Conservation (phyloP, 169 alveolate genomes). For the Cryptosporidium sp. region DNA sequence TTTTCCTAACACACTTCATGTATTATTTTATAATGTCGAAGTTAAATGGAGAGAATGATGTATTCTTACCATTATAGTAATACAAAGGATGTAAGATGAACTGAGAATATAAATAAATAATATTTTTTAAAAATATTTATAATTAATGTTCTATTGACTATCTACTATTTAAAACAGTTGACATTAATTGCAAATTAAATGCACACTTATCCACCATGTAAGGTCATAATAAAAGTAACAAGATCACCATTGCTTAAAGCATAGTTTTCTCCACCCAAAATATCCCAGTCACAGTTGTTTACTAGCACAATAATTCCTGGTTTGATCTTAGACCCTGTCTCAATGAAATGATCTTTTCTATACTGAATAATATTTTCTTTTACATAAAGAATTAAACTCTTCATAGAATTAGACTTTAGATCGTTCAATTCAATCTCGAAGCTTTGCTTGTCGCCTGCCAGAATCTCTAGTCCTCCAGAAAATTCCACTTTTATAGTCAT, state of each 20-base stretch:
- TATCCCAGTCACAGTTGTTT: slow-evolving; percentile 95
- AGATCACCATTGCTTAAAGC: slow-evolving; percentile 84
- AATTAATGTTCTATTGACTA: background rate
- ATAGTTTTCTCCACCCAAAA: slow-evolving; percentile 88
- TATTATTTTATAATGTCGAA: slow-evolving; percentile 77
- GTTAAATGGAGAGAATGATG: slow-evolving; percentile 69
- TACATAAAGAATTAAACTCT: slow-evolving; percentile 27
- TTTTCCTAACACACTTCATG: slow-evolving; percentile 76
- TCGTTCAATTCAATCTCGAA: slow-evolving; percentile 1
- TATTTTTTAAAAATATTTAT: background rate
- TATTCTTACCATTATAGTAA: slow-evolving; percentile 76
- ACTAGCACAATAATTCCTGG: slow-evolving; percentile 95
- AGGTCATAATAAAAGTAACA: slow-evolving; percentile 93
- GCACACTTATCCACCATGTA: slow-evolving; percentile 93
- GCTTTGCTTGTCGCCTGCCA: slow-evolving; percentile 32
- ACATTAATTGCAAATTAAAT: background rate
- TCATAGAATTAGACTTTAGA: slow-evolving; percentile 26
- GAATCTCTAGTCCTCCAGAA: slow-evolving; percentile 63
- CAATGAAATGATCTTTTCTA: slow-evolving; percentile 68
- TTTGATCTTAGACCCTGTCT: slow-evolving; percentile 76
- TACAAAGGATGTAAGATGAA: background rate
- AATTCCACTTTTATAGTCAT: slow-evolving; percentile 27
- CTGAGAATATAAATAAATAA: background rate
- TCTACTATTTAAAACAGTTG: background rate
- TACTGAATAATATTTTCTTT: slow-evolving; percentile 37